Evolutionary conservation across 2,329 filamentous ascomycete genomes (phyloP), one percentile per base, ranked within the genome.

Genomic region (Pestalotiopsis sp.): DNA sequence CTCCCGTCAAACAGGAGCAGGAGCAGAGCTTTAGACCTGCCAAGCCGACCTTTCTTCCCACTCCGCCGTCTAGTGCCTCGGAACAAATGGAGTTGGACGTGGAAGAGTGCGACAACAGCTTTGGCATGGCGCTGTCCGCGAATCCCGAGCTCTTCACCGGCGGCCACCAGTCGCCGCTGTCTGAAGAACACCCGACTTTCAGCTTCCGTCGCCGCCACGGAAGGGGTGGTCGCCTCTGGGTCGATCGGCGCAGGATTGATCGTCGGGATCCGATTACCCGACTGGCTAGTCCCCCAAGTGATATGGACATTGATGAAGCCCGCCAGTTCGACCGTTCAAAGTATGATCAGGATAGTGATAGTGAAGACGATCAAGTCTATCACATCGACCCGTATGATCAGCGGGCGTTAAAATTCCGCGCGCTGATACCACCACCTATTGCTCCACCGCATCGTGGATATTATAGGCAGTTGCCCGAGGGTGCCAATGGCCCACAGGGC

Each of bases 161-260:
- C 20, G 40, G 65, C 11, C 40, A 60, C 5, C 52, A 82, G 4
- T 76, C 78, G 20, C 73, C 78, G 52, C 36, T 62, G 59, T 20
- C 20, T 36, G 80, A 81, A 38, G 81, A 84, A 75, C 73, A 80
- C 73, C 76, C 78, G 72, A 76, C 84, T 68, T 91, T 92, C 67
- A 91, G 91, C 17, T 98, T 93, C 84, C 90, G 95, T 73, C 90
- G 94, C 72, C 91, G 96, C 69, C 90, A 94, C 67, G 95, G 95
- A 66, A 92, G 95, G 73, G 87, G 95, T 71, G 94, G 94, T 71
- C 90, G 95, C 52, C 80, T 97, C 73, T 94, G 94, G 88, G 93
- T 98, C 73, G 96, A 98, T 81, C 91, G 94, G 74, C 90, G 93
- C 12, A 68, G 52, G 5, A 67, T 67, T 27, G 59, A 57, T 41